Conservation (phyloP, 192 early-diverging fungal genomes). For the Coemansia biformis region DNA sequence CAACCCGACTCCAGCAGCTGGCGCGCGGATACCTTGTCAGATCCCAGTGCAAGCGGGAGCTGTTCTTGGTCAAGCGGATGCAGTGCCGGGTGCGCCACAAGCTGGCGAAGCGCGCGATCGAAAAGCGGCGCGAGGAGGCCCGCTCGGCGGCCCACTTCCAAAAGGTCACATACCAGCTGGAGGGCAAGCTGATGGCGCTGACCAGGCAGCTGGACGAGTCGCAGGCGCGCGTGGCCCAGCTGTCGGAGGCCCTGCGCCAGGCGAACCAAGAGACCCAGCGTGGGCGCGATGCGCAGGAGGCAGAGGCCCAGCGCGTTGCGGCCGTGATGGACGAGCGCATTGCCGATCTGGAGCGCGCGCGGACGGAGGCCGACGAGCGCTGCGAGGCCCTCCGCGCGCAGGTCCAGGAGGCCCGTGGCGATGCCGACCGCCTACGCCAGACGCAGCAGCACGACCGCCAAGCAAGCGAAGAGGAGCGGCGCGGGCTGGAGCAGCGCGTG, state of each 20-base stretch:
- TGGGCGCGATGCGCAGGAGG: constrained; percentile 13
- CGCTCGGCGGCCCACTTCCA: constrained; percentile 88
- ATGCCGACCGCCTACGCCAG: constrained; percentile 10
- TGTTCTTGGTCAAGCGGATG: constrained; percentile 60
- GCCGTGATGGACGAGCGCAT: constrained; percentile 15
- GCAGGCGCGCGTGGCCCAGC: constrained; percentile 57
- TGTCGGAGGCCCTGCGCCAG: constrained; percentile 50
- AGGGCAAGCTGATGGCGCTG: constrained; percentile 94
- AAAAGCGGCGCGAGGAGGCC: constrained; percentile 73
- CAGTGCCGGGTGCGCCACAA: constrained; percentile 80
- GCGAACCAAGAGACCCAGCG: constrained; percentile 20
- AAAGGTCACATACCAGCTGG: constrained; percentile 88
- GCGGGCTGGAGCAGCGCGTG: constrained; percentile 31
- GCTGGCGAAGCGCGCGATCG: constrained; percentile 64
- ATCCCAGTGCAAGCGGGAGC: constrained; percentile 52
- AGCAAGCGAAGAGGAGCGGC: not conserved
- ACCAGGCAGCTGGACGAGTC: constrained; percentile 71
- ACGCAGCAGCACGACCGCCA: not conserved
- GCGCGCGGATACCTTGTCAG: constrained; percentile 66
- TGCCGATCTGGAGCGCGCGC: constrained; percentile 22
- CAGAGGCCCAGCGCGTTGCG: constrained; percentile 8
- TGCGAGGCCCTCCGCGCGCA: constrained; percentile 20
- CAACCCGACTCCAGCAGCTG: constrained; percentile 69
- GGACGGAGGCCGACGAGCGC: constrained; percentile 20
- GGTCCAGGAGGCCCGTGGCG: constrained; percentile 22